These are phyloP conservation scores for Cyclocybe cylindracea DNA, from an alignment of 768 basidiomycete species.

Conservation along the genomic window DNA sequence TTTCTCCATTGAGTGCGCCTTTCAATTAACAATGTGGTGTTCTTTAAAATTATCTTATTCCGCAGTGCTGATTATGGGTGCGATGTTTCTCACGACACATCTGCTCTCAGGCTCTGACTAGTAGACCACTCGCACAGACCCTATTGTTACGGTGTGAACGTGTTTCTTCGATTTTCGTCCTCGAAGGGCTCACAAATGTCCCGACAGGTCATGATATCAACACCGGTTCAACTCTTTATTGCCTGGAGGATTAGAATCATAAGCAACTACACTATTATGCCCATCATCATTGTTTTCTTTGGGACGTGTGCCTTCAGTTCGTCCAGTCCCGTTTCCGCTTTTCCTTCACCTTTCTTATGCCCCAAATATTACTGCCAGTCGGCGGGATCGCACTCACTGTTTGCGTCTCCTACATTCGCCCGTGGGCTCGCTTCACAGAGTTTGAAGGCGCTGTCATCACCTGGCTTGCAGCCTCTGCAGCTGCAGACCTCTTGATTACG, in stretches of 20 bases:
- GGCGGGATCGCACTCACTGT: conserved; percentile 1
- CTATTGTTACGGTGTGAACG: conserved; percentile 2
- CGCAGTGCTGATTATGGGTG: conserved; percentile 10
- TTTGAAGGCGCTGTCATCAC: conserved; percentile 25
- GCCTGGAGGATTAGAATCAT: conserved; percentile 39
- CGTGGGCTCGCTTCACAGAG: neutral
- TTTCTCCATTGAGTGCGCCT: conserved; percentile 28
- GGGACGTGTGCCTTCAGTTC: conserved; percentile 31
- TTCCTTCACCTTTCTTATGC: too few relatives aligned
- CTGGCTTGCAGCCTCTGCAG: conserved; percentile 47
- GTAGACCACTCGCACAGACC: neutral
- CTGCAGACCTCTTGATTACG: conserved; percentile 51
- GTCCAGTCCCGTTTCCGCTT: neutral
- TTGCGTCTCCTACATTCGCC: neutral
- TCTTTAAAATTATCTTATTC: neutral
- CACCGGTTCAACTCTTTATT: conserved; percentile 41
- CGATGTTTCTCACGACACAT: neutral
- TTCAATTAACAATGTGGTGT: neutral
- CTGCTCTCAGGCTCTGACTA: neutral
- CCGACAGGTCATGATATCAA: conserved; percentile 37
- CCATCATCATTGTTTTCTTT: conserved; percentile 27
- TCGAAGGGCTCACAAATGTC: neutral
- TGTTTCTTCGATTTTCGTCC: neutral
- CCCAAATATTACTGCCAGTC: neutral
- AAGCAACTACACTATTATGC: conserved; percentile 27